phyloP scores from a whole-genome alignment of 2,329 filamentous ascomycete genomes.

The Ascochyta koolunga region DNA sequence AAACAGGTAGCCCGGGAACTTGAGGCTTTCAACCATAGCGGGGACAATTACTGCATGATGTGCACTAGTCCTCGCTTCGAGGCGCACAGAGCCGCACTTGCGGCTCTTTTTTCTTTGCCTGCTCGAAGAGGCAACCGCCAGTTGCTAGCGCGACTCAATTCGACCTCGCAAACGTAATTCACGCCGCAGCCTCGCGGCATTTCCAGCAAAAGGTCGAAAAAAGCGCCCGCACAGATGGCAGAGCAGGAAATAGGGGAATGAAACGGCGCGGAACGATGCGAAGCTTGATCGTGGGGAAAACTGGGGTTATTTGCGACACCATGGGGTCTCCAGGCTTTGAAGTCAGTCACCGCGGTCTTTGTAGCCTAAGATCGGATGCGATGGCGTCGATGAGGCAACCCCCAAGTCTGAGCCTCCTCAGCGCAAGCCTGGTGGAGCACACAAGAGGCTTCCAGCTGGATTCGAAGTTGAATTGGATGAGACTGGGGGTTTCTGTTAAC shows the following conservation, averaged over 20 bases:
- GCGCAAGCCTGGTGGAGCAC: neutral
- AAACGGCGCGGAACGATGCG: constrained; percentile 30
- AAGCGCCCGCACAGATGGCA: neutral
- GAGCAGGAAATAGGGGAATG: constrained; percentile 1
- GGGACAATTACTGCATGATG: neutral
- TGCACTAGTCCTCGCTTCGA: neutral
- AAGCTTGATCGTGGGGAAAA: constrained; percentile 24
- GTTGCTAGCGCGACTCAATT: neutral
- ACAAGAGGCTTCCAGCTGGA: no score
- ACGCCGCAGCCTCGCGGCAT: neutral
- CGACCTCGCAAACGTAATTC: neutral
- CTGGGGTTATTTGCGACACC: constrained; percentile 20
- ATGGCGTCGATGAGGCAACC: constrained; percentile 5
- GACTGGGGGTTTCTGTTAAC: no score
- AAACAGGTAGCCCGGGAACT: neutral
- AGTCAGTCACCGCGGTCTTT: constrained; percentile 15
- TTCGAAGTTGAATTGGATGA: neutral
- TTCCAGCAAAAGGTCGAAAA: neutral
- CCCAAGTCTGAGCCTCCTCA: neutral
- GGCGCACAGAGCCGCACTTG: neutral
- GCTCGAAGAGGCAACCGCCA: neutral
- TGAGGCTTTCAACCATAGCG: constrained; percentile 2
- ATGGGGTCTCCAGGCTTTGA: constrained; percentile 19
- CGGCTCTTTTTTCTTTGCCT: neutral
- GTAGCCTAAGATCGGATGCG: constrained; percentile 1